Evolutionary conservation across 345 rosid genomes (phyloP).

Genomic region (Carallia brachiata): DNA sequence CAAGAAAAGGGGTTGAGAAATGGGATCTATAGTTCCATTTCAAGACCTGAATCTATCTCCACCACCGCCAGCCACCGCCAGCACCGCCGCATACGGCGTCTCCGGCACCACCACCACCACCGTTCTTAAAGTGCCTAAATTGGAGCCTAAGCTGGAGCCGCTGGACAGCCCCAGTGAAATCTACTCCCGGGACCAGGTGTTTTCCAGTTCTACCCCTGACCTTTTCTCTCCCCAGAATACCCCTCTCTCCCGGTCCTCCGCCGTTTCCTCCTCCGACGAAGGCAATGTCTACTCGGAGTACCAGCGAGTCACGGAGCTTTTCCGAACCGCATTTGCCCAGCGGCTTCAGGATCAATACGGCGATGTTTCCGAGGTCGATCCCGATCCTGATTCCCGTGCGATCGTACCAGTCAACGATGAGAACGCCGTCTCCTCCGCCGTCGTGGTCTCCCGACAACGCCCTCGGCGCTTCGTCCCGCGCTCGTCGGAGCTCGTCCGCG

Average conservation of each 20-base stretch:
- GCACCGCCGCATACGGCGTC: slow-evolving; percentile 23
- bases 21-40: too few species aligned
- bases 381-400: slow-evolving; percentile 47
- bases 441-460: slow-evolving; percentile 25
- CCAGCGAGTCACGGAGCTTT: slow-evolving; percentile 49
- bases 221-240: slow-evolving; percentile 28
- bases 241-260: slow-evolving; percentile 25
- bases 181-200: neutral
- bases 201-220: slow-evolving; percentile 27
- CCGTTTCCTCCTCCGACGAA: slow-evolving; percentile 22
- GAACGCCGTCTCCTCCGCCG: slow-evolving; percentile 3
- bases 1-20: too few species aligned
- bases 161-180: slow-evolving; percentile 29
- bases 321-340: slow-evolving; percentile 55
- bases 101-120: slow-evolving; percentile 15
- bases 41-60: slow-evolving; percentile 52
- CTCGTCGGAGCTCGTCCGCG: slow-evolving; percentile 77
- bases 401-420: slow-evolving; percentile 44
- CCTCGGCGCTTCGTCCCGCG: slow-evolving; percentile 35
- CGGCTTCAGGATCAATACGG: slow-evolving; percentile 32
- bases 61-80: slow-evolving; percentile 20
- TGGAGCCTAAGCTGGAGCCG: slow-evolving; percentile 60
- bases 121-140: slow-evolving; percentile 32
- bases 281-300: slow-evolving; percentile 49
- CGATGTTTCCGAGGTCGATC: slow-evolving; percentile 39